A percentile compares a stretch with the other conserved stretches of the same genome.
Evolutionary conservation across 345 rosid genomes (phyloP).

Genomic region (Eutrema japonicum): DNA sequence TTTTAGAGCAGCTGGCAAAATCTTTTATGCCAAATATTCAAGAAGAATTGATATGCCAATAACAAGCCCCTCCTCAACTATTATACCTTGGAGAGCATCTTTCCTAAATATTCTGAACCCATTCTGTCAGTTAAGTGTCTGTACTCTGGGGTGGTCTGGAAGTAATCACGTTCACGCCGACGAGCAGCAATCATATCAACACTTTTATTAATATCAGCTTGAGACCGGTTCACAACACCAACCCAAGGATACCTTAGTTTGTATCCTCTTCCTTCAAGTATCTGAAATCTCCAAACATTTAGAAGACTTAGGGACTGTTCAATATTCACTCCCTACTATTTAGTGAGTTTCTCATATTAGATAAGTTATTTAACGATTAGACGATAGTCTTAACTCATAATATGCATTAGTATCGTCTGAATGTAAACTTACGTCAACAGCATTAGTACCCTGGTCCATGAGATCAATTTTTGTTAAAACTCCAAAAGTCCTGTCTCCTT

Average conservation of each 20-base stretch:
- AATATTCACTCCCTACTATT: background rate
- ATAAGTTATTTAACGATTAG: conserved; percentile 3
- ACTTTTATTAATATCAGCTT: conserved; percentile 94
- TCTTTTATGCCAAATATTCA: background rate
- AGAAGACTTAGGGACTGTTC: conserved; percentile 4
- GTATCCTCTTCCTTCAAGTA: conserved; percentile 90
- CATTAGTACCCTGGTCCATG: conserved; percentile 96
- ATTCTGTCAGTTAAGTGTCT: conserved; percentile 76
- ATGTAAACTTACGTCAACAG: conserved; percentile 81
- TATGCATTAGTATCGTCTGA: background rate
- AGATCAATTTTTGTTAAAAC: conserved; percentile 91
- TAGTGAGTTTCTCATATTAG: conserved; percentile 14
- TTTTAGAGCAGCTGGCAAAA: conserved; percentile 15
- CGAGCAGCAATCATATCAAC: conserved; percentile 99
- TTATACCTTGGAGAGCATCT: conserved; percentile 90
- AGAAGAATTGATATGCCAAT: background rate
- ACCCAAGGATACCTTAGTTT: conserved; percentile 91
- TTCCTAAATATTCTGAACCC: conserved; percentile 94
- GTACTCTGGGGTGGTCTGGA: conserved; percentile 64
- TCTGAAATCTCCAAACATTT: conserved; percentile 51
- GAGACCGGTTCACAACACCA: conserved; percentile 98
- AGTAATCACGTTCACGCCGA: conserved; percentile 84
- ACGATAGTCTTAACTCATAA: background rate
- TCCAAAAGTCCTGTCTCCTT: conserved; percentile 93
- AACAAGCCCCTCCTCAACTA: background rate